These are phyloP conservation scores for Pseudogymnoascus destructans DNA, from an alignment of 2,329 filamentous ascomycete species.

Conservation along the genomic window DNA sequence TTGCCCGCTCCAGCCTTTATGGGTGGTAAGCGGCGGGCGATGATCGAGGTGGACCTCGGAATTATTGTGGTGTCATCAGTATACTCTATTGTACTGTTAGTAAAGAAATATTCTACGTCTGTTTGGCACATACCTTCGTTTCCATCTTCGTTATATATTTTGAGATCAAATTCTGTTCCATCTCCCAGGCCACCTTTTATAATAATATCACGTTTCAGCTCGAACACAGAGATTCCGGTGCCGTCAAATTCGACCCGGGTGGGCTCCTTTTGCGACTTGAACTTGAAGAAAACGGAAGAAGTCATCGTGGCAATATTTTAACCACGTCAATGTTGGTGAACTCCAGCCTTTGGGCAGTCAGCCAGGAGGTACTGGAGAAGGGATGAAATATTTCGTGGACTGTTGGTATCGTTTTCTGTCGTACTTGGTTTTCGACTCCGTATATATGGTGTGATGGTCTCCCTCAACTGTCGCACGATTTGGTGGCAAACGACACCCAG, in stretches of 20 bases:
- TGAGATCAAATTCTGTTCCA: constrained; percentile 89
- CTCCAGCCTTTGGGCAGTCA: constrained; percentile 4
- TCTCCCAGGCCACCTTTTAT: constrained; percentile 85
- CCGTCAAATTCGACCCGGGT: constrained; percentile 93
- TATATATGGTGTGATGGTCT: not conserved
- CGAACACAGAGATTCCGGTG: constrained; percentile 94
- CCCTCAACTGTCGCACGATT: constrained; percentile 9
- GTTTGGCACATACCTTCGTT: constrained; percentile 60
- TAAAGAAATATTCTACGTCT: constrained; percentile 11
- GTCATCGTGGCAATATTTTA: constrained; percentile 22
- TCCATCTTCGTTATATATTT: constrained; percentile 85
- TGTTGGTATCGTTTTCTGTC: not conserved
- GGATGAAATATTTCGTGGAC: constrained; percentile 11
- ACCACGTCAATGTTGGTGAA: not conserved
- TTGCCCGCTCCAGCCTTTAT: constrained; percentile 74
- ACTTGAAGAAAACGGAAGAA: constrained; percentile 97
- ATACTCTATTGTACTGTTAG: constrained; percentile 53
- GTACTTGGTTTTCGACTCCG: not conserved
- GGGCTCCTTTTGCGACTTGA: constrained; percentile 96
- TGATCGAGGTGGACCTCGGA: constrained; percentile 83
- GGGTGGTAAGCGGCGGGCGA: constrained; percentile 76
- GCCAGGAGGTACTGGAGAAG: not conserved
- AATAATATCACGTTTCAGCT: constrained; percentile 98
- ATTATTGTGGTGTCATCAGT: constrained; percentile 98
- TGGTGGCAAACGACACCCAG: constrained; percentile 15